A percentile compares a stretch with the other conserved stretches of the same genome.
phyloP scores from a whole-genome alignment of 805 yeast species.

The Kurtzmaniella fragi region DNA sequence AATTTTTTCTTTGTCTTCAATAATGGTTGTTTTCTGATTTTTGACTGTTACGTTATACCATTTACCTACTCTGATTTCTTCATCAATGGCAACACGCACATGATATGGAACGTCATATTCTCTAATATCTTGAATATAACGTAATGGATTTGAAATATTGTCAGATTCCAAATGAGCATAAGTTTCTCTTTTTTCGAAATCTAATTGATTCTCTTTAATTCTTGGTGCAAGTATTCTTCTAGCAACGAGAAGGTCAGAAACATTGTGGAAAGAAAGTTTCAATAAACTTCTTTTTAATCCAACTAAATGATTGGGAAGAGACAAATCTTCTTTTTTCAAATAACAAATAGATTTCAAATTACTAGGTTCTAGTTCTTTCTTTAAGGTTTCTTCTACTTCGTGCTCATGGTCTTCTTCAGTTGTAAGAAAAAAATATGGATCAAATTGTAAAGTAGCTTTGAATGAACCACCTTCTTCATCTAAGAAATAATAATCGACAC shows the following conservation, averaged over 20 bases:
- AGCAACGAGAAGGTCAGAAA: slow-evolving; percentile 69
- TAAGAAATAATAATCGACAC: slow-evolving; percentile 88
- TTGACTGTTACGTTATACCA: slow-evolving; percentile 83
- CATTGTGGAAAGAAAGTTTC: slow-evolving; percentile 68
- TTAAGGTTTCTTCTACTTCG: slow-evolving; percentile 82
- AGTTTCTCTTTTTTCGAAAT: slow-evolving; percentile 59
- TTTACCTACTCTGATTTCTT: slow-evolving; percentile 82
- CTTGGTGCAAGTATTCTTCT: slow-evolving; percentile 67
- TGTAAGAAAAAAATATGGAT: slow-evolving; percentile 80
- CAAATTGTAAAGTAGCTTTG: slow-evolving; percentile 75
- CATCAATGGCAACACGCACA: slow-evolving; percentile 92
- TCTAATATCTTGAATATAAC: slow-evolving; percentile 70
- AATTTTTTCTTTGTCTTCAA: slow-evolving; percentile 65
- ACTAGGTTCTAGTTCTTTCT: slow-evolving; percentile 59
- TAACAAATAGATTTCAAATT: slow-evolving; percentile 50
- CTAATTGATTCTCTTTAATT: slow-evolving; percentile 59
- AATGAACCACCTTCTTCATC: slow-evolving; percentile 97
- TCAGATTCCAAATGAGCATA: slow-evolving; percentile 24
- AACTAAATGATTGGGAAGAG: slow-evolving; percentile 77
- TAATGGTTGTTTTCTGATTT: slow-evolving; percentile 49
- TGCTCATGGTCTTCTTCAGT: slow-evolving; percentile 57
- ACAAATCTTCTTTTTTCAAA: slow-evolving; percentile 71
- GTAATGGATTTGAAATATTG: slow-evolving; percentile 48
- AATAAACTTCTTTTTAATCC: slow-evolving; percentile 67
- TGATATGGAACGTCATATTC: slow-evolving; percentile 97